These are phyloP conservation scores for Cercophora samala DNA, from an alignment of 495 filamentous ascomycete species.

Conservation along the genomic window DNA sequence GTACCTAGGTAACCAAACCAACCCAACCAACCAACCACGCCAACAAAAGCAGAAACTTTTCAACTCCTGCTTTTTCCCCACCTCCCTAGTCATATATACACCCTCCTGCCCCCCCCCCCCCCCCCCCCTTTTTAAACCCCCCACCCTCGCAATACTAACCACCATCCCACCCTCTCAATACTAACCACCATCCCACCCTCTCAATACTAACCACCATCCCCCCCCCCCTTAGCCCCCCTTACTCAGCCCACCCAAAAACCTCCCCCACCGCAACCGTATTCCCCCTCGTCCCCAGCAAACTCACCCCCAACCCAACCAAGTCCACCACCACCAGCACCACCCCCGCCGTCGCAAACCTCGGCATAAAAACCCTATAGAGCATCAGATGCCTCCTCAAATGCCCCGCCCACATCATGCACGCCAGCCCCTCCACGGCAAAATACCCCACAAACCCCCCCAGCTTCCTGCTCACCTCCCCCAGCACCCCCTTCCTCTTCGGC, in stretches of 20 bases:
- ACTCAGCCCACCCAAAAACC: slow-evolving; percentile 77
- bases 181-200: not conserved
- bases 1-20: too few relatives aligned
- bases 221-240: not conserved
- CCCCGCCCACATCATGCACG: slow-evolving; percentile 84
- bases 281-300: slow-evolving; percentile 64
- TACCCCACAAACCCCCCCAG: slow-evolving; percentile 72
- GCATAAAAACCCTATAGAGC: slow-evolving; percentile 94
- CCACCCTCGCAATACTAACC: not conserved
- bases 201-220: not conserved
- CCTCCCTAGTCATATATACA: too few relatives aligned
- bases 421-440: slow-evolving; percentile 73
- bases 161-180: not conserved
- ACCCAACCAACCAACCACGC: too few relatives aligned
- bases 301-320: slow-evolving; percentile 63
- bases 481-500: slow-evolving; percentile 54
- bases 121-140: too few relatives aligned
- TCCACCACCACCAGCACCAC: slow-evolving; percentile 72
- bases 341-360: slow-evolving; percentile 82
- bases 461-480: slow-evolving; percentile 67
- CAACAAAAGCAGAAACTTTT: too few relatives aligned
- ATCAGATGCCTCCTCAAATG: slow-evolving; percentile 87
- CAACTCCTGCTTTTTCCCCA: too few relatives aligned
- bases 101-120: too few relatives aligned
- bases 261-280: slow-evolving; percentile 76